Conservation (phyloP, 768 basidiomycete genomes). For the Rhodotorula toruloides region DNA sequence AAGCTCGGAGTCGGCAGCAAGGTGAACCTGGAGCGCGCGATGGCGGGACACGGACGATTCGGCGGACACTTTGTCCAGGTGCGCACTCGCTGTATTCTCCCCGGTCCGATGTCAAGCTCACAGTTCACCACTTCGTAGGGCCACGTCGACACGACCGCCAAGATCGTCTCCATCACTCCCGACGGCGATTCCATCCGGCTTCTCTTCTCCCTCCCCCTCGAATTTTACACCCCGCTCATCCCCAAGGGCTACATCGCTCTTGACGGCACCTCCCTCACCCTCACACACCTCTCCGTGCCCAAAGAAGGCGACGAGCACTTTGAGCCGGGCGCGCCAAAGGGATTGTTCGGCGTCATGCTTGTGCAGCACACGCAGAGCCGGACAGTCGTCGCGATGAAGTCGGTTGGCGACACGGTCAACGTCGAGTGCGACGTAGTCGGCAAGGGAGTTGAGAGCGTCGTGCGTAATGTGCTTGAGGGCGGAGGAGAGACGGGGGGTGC, state of each 20-base stretch:
- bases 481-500: slow-evolving; percentile 41
- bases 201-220: slow-evolving; percentile 61
- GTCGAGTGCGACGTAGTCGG: slow-evolving; percentile 94
- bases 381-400: slow-evolving; percentile 72
- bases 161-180: slow-evolving; percentile 57
- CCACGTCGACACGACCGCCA: slow-evolving; percentile 87
- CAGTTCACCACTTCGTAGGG: slow-evolving; percentile 55
- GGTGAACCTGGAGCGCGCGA: slow-evolving; percentile 89
- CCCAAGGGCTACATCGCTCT: slow-evolving; percentile 91
- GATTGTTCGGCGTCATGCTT: slow-evolving; percentile 81
- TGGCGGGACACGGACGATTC: slow-evolving; percentile 83
- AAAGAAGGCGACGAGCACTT: slow-evolving; percentile 48
- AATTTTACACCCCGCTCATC: slow-evolving; percentile 58
- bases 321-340: slow-evolving; percentile 36
- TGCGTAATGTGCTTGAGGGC: slow-evolving; percentile 47
- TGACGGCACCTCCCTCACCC: slow-evolving; percentile 87
- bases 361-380: slow-evolving; percentile 88
- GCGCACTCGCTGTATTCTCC: slow-evolving; percentile 30
- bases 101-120: background rate
- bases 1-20: slow-evolving; percentile 69
- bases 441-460: slow-evolving; percentile 83
- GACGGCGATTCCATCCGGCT: slow-evolving; percentile 88
- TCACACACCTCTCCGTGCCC: slow-evolving; percentile 65
- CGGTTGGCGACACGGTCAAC: slow-evolving; percentile 75
- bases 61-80: slow-evolving; percentile 99